Evolutionary conservation across 768 basidiomycete species (phyloP), one percentile per base, ranked within the genome.

Genomic region (Suillus luteus): DNA sequence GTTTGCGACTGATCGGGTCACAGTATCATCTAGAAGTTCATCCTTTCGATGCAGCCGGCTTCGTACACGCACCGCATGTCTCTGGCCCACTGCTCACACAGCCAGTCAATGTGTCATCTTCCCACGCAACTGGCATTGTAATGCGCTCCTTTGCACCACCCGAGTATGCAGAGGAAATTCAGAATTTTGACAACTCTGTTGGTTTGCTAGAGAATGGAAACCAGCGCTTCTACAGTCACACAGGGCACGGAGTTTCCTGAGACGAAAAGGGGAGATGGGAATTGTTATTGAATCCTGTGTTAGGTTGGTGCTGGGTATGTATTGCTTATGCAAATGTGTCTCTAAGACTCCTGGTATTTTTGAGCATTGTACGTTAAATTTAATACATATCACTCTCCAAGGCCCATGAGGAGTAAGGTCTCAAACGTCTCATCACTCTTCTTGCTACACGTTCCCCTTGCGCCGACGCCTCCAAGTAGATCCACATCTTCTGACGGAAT

Each of bases 371-470:
- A 40, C n/a, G 17, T 40, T 10, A 61, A 12, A 17, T 37, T 11
- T 33, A 12, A 58, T 22, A 22, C 38, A 10, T 37, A 49, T 46
- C 54, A 49, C 55, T 46, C 17, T 22, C 65, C 72, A 64, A 81
- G 65, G 1, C 58, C 60, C 80, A 81, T 80, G 59, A 83, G 68
- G 38, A 93, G 73, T 27, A 92, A 69, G n/a, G 78, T 81, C 71
- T 93, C 90, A 63, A 92, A 92, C 8, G 84, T 85, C 59, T 90
- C 88, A 65, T 93, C 89, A 15, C 78, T 76, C 69, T 89, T 90
- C 33, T 73, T 74, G 4, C 66, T 35, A 15, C 68, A 37, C 5
- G 80, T 81, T 7, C 80, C 83, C 62, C 71, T 66, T 2, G 86
- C 84, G 11, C 87, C 87, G 8, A 83, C 77, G 0, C 89, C 91